Evolutionary conservation across 1,139 yeast species (phyloP), one percentile per base, ranked within the genome.

Genomic region (Debaryomycetaceae sp.): DNA sequence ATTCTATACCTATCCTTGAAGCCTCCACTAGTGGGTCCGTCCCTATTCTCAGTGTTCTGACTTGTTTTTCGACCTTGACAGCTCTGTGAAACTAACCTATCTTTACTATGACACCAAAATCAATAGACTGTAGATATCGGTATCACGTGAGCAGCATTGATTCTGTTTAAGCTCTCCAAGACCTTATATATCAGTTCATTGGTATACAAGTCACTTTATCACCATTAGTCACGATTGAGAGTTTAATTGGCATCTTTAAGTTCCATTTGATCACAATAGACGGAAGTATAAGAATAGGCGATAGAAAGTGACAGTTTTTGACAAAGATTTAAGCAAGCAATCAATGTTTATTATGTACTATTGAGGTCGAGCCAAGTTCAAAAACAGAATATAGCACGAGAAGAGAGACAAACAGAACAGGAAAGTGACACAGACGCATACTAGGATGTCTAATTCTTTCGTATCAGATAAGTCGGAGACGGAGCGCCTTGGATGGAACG

Each of bases 401-500:
- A 27, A 27, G 31, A 27, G 31, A 27, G 11, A 11, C 31, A 27
- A 27, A 7, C 38, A 17, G 33, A 11, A 9, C 11, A 35, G 13
- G 5, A 24, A 22, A 38, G 40, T 11, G 43, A 44, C 7, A 45
- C 58, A 27, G 11, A 27, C 11, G 31, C 31, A 27, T 27, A 17
- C 11, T 3, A 27, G 4, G 11, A 27, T 27, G 31, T 7, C 11
- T 8, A 11, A 27, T 27, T 27, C 31, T 27, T 8, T 27, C 4
- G 31, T 27, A 27, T 27, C 31, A 27, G 31, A 27, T 7, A 27
- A 27, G 2, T 27, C 31, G 2, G 31, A 27, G 31, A 27, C 31
- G 8, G 31, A 27, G 31, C 11, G 31, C 31, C 31, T 7, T 27
- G 31, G 31, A 27, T 27, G 31, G 31, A 27, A 48, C 42, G 67